These are phyloP conservation scores for Dactylonectria macrodidyma DNA, from an alignment of 2,329 filamentous ascomycete species.

Conservation along the genomic window DNA sequence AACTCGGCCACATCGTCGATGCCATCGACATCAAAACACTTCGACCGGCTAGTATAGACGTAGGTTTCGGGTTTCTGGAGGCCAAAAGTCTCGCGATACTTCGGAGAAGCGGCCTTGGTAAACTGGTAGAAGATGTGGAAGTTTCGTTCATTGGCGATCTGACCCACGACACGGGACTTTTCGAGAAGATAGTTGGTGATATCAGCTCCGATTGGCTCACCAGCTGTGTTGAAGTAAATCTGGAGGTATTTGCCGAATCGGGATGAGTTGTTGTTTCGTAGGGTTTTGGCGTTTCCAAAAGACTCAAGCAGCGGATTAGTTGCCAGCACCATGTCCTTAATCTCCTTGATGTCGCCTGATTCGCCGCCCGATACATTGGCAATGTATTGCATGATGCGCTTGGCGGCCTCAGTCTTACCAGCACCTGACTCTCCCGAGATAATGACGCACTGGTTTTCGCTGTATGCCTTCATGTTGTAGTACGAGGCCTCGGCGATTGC, in stretches of 20 bases:
- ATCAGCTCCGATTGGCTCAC: slow-evolving; percentile 95
- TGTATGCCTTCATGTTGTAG: slow-evolving; percentile 99
- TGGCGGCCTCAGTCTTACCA: slow-evolving; percentile 98
- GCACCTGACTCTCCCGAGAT: slow-evolving; percentile 99
- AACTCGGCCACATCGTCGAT: slow-evolving; percentile 95
- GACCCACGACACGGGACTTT: slow-evolving; percentile 94
- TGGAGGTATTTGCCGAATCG: slow-evolving; percentile 99
- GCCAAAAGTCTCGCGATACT: slow-evolving; percentile 90
- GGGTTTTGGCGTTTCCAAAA: slow-evolving; percentile 97
- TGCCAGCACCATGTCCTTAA: slow-evolving; percentile 99
- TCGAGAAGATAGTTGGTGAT: slow-evolving; percentile 99
- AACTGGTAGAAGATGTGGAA: slow-evolving; percentile 99
- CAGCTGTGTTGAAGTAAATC: slow-evolving; percentile 92
- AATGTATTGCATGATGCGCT: slow-evolving; percentile 99
- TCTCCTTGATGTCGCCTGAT: slow-evolving; percentile 91
- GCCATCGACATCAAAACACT: slow-evolving; percentile 93
- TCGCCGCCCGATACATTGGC: slow-evolving; percentile 92
- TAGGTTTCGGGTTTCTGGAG: slow-evolving; percentile 94
- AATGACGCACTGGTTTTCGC: slow-evolving; percentile 99
- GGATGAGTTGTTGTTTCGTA: slow-evolving; percentile 99
- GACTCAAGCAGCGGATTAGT: slow-evolving; percentile 98
- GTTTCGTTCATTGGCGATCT: slow-evolving; percentile 95
- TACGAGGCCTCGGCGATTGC: slow-evolving; percentile 96
- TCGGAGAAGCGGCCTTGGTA: slow-evolving; percentile 91
- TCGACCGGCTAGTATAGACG: slow-evolving; percentile 92